Base-by-base conservation (phyloP, 495 filamentous ascomycete species). In the Patellaria atrata region DNA sequence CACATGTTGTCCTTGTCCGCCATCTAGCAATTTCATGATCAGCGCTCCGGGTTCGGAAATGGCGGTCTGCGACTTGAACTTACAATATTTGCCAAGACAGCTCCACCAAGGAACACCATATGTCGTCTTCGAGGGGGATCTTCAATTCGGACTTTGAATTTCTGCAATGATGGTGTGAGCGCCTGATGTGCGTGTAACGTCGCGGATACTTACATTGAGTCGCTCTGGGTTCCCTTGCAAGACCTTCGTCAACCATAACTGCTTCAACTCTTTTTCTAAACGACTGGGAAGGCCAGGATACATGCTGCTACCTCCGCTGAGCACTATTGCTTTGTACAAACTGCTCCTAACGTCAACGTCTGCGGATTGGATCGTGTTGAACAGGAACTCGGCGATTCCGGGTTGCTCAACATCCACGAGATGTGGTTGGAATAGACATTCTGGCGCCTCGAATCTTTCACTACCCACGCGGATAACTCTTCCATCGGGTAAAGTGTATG, bases 61-160 rank as follows among this genome's bases (percentile, higher is more conserved):
- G 22, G 9, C 14, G 23, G 19, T 23, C 3, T 22, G 9, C 16
- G 15, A 17, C 13, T 4, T 8, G 11, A 22, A 25, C 70, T 41
- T 64, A 77, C 72, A 62, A 97, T 84, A 55, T 94, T 94, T 41
- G 89, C 89, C 34, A 99, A 68, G 30, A 99, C 91, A 6, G 89
- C 91, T 51, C 89, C 89, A 38, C 89, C 89, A 36, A 96, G 59
- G 73, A 99, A 99, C 3, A 96, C 91, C 89, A 99, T 96, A 60
- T 99, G 91, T 54, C 86, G 72, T 56, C 89, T 72, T 60, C 89
- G 71, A 12, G 89, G 89, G 28, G 89, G 91, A 54, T 99, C 89
- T 52, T 99, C 91, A 59, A 99, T 94, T 54, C 89, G 75, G 23
- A 96, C 85, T 70, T 94, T 96, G 70, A 99, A 96, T 76, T 96